These are phyloP conservation scores for Blastosporella zonata DNA, from an alignment of 1,284 basidiomycete species.

Conservation along the genomic window DNA sequence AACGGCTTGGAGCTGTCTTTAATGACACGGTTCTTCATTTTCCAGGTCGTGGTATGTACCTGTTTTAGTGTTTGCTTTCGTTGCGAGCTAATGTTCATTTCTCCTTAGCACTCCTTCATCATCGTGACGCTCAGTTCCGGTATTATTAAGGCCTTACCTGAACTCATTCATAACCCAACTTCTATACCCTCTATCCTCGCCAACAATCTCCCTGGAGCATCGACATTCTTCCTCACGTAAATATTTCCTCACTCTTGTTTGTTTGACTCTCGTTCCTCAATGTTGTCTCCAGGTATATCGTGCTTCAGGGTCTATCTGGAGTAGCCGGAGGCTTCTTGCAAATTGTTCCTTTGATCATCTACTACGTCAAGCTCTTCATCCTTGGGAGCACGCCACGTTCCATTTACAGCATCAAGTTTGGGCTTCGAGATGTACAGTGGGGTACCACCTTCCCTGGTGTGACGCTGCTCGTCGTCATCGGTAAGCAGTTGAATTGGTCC, in stretches of 20 bases:
- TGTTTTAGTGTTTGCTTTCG: background rate
- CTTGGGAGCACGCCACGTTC: slow-evolving; percentile 90
- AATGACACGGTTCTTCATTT: slow-evolving; percentile 91
- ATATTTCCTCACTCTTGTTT: slow-evolving; percentile 23
- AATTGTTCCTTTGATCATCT: slow-evolving; percentile 72
- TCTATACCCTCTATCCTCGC: slow-evolving; percentile 70
- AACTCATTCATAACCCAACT: slow-evolving; percentile 60
- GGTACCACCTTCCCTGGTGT: slow-evolving; percentile 82
- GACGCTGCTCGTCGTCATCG: slow-evolving; percentile 77
- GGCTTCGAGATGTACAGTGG: slow-evolving; percentile 67
- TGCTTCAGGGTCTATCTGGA: slow-evolving; percentile 72
- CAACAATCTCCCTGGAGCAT: slow-evolving; percentile 75
- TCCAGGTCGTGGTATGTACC: slow-evolving; percentile 79
- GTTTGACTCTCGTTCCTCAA: background rate
- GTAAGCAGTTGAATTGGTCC: slow-evolving; percentile 40
- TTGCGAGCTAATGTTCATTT: background rate
- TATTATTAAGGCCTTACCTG: slow-evolving; percentile 66
- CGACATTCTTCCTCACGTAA: slow-evolving; percentile 93
- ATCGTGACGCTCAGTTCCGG: slow-evolving; percentile 84
- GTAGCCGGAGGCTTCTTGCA: slow-evolving; percentile 82
- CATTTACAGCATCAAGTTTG: slow-evolving; percentile 77
- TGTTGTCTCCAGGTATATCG: slow-evolving; percentile 46
- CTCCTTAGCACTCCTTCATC: slow-evolving; percentile 80
- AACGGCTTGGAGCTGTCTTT: slow-evolving; percentile 86
- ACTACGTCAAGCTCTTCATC: slow-evolving; percentile 83